Conservation (phyloP, 164 flowering plant genomes). For the Saururus chinensis region DNA sequence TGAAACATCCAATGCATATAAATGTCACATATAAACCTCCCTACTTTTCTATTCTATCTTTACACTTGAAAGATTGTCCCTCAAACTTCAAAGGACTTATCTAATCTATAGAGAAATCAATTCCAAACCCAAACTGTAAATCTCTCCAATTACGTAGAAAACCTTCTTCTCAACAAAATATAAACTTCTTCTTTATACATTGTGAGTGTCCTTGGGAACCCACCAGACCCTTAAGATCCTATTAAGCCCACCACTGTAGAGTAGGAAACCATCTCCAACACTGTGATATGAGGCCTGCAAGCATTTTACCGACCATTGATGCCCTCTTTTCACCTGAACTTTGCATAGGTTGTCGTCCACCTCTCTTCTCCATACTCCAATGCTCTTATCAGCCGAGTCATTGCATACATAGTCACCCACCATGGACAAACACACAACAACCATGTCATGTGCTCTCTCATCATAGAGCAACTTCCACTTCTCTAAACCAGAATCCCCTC, state of each 20-base stretch:
- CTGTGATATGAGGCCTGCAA: slow-evolving; percentile 53
- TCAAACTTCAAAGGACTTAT: too few species aligned
- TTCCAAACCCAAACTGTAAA: not conserved
- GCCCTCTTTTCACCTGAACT: slow-evolving; percentile 53
- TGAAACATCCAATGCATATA: not conserved
- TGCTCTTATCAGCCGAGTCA: slow-evolving; percentile 87
- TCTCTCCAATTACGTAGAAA: not conserved
- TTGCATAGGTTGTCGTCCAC: slow-evolving; percentile 27
- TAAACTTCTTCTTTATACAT: slow-evolving; percentile 2
- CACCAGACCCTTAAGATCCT: slow-evolving; percentile 91
- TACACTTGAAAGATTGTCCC: too few species aligned
- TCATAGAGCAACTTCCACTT: slow-evolving; percentile 54
- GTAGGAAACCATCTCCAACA: slow-evolving; percentile 80
- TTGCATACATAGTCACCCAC: slow-evolving; percentile 59
- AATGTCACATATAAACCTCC: too few species aligned
- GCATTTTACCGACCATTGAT: slow-evolving; percentile 89
- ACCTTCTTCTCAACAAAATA: not conserved
- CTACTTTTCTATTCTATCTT: too few species aligned
- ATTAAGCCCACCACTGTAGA: slow-evolving; percentile 93
- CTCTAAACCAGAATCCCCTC: slow-evolving; percentile 18
- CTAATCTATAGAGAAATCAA: too few species aligned
- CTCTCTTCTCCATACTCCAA: slow-evolving; percentile 73
- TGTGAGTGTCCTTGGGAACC: slow-evolving; percentile 43
- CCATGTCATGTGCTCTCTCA: slow-evolving; percentile 58
- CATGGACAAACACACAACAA: slow-evolving; percentile 69